Evolutionary conservation across 768 basidiomycete genomes (phyloP), one percentile per base, ranked within the genome.

Genomic region (Pisolithus tinctorius): DNA sequence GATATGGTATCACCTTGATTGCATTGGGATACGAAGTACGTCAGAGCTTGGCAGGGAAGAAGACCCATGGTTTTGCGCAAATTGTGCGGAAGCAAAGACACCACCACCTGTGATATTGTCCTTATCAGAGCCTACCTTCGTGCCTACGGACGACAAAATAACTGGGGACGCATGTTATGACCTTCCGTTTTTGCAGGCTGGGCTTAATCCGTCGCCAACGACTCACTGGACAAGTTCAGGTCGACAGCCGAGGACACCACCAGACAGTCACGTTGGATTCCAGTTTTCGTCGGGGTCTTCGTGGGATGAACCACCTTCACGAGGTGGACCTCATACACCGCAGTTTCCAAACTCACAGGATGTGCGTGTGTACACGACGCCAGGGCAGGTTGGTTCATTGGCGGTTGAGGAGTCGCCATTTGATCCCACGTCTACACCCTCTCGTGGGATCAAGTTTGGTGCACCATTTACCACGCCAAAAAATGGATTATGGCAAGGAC

Each of bases 1-100:
- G 62, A 82, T 74, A 14, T 93, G 89, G 89, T 91, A 86, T 62
- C 89, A 93, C 66, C 74, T 89, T 30, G 69, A 79, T 41, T 93
- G 89, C 65, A 82, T 92, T 36, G 88, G 87, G 47, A 85, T 92
- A 58, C 69, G 68, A 47, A 75, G 73, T 57, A 75, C 80, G 31
- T 67, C 75, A 10, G 82, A 88, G 47, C 71, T 91, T 14, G 89
- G 87, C 6, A 77, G 68, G 45, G 86, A 88, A 60, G 86, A 89
- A 58, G 87, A 89, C 58, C 81, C 81, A 1, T 93, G 89, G 88
- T 92, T 77, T 65, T 67, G 66, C 86, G 88, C 66, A 64, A 71
- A 47, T 69, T 72, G 52, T 82, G 89, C 58, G 62, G 78, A 56
- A 55, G 67, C 29, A 67, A 72, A 53, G 42, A 74, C 72, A 34